phyloP scores from a whole-genome alignment of 1,284 basidiomycete species.

The Ceratobasidium sp. region DNA sequence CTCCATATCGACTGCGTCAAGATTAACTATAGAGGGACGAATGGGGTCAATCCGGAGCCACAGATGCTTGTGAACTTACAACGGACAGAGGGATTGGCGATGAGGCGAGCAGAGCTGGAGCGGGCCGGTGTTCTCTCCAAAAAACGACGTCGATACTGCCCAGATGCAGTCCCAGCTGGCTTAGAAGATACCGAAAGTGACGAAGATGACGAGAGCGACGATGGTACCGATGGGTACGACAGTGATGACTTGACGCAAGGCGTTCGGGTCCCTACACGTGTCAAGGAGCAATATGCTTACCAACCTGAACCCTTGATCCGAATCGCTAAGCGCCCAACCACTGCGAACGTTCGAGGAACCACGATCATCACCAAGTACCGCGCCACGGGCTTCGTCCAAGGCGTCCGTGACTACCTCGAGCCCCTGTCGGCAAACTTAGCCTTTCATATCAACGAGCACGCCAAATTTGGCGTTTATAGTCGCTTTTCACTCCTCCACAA shows the following conservation, averaged over 20 bases:
- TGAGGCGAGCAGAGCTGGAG: not conserved
- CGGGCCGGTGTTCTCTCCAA: not conserved
- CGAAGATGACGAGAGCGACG: not conserved
- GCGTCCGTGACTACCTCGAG: not conserved
- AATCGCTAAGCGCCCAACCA: not conserved
- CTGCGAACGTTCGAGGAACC: not conserved
- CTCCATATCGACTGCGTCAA: slow-evolving; percentile 24
- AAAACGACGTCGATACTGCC: not conserved
- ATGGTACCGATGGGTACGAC: not conserved
- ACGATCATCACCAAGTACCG: not conserved
- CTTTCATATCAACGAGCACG: not conserved
- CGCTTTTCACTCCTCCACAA: not conserved
- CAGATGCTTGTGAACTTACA: not conserved
- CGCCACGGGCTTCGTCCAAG: not conserved
- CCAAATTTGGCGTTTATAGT: not conserved
- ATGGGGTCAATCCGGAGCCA: not conserved
- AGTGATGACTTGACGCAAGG: not conserved
- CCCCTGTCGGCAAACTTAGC: not conserved
- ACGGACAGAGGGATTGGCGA: not conserved
- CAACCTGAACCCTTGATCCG: not conserved
- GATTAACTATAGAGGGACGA: not conserved
- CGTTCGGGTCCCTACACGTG: not conserved
- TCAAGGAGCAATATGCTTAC: not conserved
- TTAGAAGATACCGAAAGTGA: not conserved
- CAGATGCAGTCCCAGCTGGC: not conserved